Conservation (phyloP, 208 protist genomes). For the Leishmania martiniquensis region DNA sequence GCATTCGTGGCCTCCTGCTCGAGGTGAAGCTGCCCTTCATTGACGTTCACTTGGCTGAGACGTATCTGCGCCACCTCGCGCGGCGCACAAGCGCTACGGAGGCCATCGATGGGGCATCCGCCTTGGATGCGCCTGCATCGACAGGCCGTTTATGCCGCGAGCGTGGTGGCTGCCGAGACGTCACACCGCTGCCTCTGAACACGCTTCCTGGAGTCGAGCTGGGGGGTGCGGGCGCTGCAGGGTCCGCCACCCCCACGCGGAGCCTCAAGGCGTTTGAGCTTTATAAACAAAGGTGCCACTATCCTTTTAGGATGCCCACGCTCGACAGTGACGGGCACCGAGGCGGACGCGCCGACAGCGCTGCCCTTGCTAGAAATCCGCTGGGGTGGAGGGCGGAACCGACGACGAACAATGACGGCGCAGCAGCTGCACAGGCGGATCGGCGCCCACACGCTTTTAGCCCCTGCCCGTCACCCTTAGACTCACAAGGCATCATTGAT, state of each 20-base stretch:
- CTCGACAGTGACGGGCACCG: neutral
- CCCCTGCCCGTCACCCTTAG: neutral
- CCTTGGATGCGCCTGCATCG: neutral
- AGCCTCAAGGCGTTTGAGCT: neutral
- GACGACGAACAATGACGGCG: neutral
- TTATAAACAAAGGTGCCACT: neutral
- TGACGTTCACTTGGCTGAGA: conserved; percentile 13
- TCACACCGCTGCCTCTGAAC: neutral
- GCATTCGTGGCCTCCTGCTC: conserved; percentile 8
- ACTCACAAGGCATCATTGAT: neutral
- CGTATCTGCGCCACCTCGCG: neutral
- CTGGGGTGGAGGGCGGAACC: neutral
- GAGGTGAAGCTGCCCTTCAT: conserved; percentile 26
- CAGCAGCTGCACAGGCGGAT: neutral
- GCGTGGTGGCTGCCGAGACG: neutral
- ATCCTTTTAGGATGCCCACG: neutral
- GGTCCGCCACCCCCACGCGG: neutral
- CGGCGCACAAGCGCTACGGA: too few species aligned
- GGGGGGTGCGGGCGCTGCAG: neutral
- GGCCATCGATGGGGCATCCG: neutral
- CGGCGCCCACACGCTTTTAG: neutral
- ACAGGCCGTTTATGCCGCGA: neutral
- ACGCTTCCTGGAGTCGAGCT: neutral
- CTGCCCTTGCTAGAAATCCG: neutral
- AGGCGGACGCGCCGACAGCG: neutral